Percentiles rank a stretch among this genome's conserved stretches.
Conservation (phyloP, 1,139 yeast genomes). For the Diutina scorzettiae region DNA sequence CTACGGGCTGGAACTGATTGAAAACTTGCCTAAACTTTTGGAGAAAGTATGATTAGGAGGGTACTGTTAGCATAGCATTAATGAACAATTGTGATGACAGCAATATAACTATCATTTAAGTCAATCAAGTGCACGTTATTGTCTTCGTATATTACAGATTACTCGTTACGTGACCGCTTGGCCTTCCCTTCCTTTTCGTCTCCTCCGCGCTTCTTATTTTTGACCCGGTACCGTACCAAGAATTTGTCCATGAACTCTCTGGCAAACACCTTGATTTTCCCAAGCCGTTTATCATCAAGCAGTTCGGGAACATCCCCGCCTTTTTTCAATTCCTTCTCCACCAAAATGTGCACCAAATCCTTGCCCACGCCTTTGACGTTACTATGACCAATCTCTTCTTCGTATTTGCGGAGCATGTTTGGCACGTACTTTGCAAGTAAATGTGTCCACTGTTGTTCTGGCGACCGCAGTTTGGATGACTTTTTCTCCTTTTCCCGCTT, state of each 20-base stretch:
- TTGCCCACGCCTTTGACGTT: constrained; percentile 67
- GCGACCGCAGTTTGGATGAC: not conserved
- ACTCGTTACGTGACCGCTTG: constrained; percentile 1
- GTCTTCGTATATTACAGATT: not conserved
- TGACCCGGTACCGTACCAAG: constrained; percentile 37
- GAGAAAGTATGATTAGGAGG: no score
- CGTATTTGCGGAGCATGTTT: constrained; percentile 59
- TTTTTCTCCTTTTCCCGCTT: not conserved
- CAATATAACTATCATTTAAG: no score
- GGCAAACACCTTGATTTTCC: constrained; percentile 57
- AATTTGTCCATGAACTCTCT: constrained; percentile 67
- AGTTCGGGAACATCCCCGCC: constrained; percentile 38
- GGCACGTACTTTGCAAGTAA: constrained; percentile 72
- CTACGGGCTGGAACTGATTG: constrained; percentile 57
- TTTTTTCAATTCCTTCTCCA: constrained; percentile 50
- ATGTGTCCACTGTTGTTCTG: constrained; percentile 42
- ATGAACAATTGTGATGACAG: no score
- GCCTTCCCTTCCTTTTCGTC: not conserved
- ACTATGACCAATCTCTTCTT: constrained; percentile 57
- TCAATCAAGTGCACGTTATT: not conserved
- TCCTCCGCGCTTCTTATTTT: constrained; percentile 9
- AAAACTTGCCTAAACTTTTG: constrained; percentile 49
- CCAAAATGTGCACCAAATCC: constrained; percentile 55
- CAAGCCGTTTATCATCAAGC: constrained; percentile 48
- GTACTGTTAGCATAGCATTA: no score